Conservation (phyloP, 805 yeast species). For the Priceomyces haplophilus region DNA sequence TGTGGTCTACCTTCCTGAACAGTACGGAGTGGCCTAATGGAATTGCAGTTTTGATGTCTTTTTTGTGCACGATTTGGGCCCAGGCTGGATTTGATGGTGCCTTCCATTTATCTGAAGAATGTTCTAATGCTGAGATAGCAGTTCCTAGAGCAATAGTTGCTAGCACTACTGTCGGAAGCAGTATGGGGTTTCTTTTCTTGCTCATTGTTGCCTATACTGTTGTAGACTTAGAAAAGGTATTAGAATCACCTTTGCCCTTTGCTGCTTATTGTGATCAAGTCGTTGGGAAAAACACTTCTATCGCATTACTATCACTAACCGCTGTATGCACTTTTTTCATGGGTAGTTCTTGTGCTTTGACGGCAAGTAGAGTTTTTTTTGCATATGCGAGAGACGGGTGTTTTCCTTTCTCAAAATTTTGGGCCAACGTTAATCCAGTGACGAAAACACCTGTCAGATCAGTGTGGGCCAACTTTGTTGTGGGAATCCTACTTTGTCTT, state of each 20-base stretch:
- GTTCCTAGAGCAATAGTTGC: not conserved
- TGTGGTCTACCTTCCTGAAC: not conserved
- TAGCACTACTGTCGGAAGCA: not conserved
- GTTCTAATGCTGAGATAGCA: not conserved
- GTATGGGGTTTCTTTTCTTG: not conserved
- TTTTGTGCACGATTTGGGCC: constrained; percentile 60
- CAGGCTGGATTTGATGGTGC: constrained; percentile 76
- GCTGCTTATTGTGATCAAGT: constrained; percentile 2
- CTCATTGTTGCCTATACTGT: not conserved
- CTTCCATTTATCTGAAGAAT: constrained; percentile 68
- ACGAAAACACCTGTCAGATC: constrained; percentile 2
- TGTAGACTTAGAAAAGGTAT: not conserved
- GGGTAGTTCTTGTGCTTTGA: constrained; percentile 1
- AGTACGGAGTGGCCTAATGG: constrained; percentile 31
- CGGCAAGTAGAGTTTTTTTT: constrained; percentile 2
- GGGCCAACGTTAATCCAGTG: not conserved
- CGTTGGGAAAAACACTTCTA: not conserved
- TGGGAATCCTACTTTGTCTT: not conserved
- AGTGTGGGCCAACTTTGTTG: constrained; percentile 1
- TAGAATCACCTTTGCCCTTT: not conserved
- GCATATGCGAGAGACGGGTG: constrained; percentile 1
- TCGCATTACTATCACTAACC: not conserved
- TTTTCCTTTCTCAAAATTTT: constrained; percentile 1
- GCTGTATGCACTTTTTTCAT: constrained; percentile 1
- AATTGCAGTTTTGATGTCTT: constrained; percentile 51